These are phyloP conservation scores for Umbellularia californica DNA, from an alignment of 164 flowering plant genomes.

Conservation along the genomic window DNA sequence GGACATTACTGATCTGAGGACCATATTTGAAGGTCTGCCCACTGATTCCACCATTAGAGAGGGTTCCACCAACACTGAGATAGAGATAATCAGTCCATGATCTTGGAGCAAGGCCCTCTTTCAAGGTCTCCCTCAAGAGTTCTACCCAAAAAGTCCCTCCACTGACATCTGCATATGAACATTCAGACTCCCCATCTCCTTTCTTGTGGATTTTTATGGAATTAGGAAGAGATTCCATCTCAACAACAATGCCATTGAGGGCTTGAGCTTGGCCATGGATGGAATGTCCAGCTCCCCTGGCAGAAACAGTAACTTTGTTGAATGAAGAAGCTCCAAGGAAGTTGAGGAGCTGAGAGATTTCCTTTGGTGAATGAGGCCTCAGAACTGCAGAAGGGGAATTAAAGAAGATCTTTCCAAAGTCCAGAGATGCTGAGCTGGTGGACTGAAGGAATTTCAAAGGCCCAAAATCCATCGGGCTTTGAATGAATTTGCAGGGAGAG, in stretches of 20 bases:
- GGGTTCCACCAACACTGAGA: slow-evolving; percentile 43
- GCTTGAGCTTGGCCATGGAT: slow-evolving; percentile 41
- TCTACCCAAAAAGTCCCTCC: slow-evolving; percentile 44
- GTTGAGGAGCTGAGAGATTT: slow-evolving; percentile 29
- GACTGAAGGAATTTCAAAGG: slow-evolving; percentile 23
- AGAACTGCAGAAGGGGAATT: slow-evolving; percentile 31
- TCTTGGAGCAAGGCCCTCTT: slow-evolving; percentile 34
- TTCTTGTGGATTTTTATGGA: slow-evolving; percentile 21
- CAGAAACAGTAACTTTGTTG: slow-evolving; percentile 31
- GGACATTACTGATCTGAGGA: slow-evolving; percentile 45
- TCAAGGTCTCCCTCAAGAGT: slow-evolving; percentile 28
- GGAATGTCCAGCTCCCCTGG: slow-evolving; percentile 40
- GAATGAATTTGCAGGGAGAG: slow-evolving; percentile 31
- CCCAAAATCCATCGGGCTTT: slow-evolving; percentile 34
- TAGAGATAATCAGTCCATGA: slow-evolving; percentile 51
- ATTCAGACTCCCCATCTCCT: slow-evolving; percentile 7
- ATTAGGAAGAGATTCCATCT: slow-evolving; percentile 30
- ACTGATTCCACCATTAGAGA: slow-evolving; percentile 49
- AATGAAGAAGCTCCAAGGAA: slow-evolving; percentile 22
- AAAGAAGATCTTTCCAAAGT: slow-evolving; percentile 31
- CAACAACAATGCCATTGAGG: slow-evolving; percentile 34
- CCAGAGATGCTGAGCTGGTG: slow-evolving; percentile 24
- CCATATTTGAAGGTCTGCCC: slow-evolving; percentile 47
- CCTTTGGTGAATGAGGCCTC: slow-evolving; percentile 25
- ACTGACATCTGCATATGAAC: slow-evolving; percentile 38